phyloP scores from a whole-genome alignment of 2,329 filamentous ascomycete species.

The Fusarium equiseti region DNA sequence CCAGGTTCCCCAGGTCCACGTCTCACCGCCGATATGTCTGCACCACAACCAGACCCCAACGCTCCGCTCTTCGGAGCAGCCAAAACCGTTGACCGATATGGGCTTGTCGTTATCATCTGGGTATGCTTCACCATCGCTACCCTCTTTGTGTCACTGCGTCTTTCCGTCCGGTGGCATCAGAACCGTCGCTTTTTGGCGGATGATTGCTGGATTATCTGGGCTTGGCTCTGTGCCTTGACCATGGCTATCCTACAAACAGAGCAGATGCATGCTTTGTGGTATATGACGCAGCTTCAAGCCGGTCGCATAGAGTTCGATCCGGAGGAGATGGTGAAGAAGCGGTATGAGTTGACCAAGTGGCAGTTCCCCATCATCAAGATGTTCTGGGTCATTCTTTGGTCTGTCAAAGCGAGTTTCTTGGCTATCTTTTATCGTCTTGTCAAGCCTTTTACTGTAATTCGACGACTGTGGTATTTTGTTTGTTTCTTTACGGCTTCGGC shows the following conservation, averaged over 20 bases:
- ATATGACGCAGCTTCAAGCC: slow-evolving; percentile 13
- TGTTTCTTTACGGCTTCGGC: slow-evolving; percentile 4
- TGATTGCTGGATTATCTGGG: slow-evolving; percentile 32
- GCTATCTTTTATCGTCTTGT: slow-evolving; percentile 22
- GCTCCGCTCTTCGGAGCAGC: slow-evolving; percentile 27
- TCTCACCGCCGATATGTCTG: slow-evolving; percentile 11
- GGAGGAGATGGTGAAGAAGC: neutral
- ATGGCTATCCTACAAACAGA: slow-evolving; percentile 31
- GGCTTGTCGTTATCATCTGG: slow-evolving; percentile 13
- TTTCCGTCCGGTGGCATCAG: slow-evolving; percentile 23
- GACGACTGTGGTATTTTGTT: slow-evolving; percentile 20
- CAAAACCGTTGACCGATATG: slow-evolving; percentile 2
- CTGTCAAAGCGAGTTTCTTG: slow-evolving; percentile 30
- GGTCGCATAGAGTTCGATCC: slow-evolving; percentile 12
- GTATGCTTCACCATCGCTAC: slow-evolving; percentile 23
- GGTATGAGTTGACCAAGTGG: slow-evolving; percentile 10
- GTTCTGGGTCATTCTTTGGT: slow-evolving; percentile 33
- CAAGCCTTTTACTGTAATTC: slow-evolving; percentile 14
- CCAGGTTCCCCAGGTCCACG: neutral
- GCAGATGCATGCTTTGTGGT: slow-evolving; percentile 31
- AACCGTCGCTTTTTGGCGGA: slow-evolving; percentile 21
- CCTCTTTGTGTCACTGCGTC: neutral
- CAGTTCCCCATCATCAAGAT: slow-evolving; percentile 32
- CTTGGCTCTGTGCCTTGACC: slow-evolving; percentile 20
- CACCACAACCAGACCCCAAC: slow-evolving; percentile 5